Evolutionary conservation across 1,139 yeast species (phyloP), one percentile per base, ranked within the genome.

Genomic region (Sugiyamaella sp.): DNA sequence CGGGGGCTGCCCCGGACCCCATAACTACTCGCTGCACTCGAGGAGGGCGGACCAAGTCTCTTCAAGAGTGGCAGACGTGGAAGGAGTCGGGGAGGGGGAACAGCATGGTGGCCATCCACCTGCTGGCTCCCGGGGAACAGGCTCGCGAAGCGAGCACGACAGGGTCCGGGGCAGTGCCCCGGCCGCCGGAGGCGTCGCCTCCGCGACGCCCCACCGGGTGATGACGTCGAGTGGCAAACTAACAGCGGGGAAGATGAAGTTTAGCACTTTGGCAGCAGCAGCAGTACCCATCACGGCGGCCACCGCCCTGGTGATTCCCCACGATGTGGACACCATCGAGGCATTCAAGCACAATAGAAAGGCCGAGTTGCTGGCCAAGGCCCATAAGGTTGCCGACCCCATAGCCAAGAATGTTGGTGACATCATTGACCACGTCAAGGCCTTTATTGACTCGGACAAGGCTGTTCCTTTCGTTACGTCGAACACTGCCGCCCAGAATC

Each of bases 221-320:
- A 17, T n/a, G n/a, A n/a, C n/a, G n/a, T n/a, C n/a, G n/a, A n/a
- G n/a, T 5, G 14, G 35, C 8, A 29, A 8, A 29, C 35, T 29
- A 29, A 29, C 35, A 6, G 4, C n/a, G 4, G 8, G 14, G 4
- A 14, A 39, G 50, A 72, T 71, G 75, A 72, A 68, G 66, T 61
- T 67, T 51, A 60, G 70, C 29, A 55, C 65, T 48, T 57, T 64
- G 44, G 63, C 71, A 46, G 65, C 71, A 33, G 69, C 78, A 60
- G 70, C 83, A 66, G 80, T 86, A 55, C 77, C 85, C 54, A 70
- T 83, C 60, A 80, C 82, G 55, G 56, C 74, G 27, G 85, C 81
- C 49, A 76, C 81, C 56, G 89, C 86, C 27, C 76, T 86, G 66
- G 83, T 85, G 60, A 80, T 85, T 60, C 95, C 91, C 43, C 72